Conservation (phyloP, 164 flowering plant genomes). For the Vitis cinerea region DNA sequence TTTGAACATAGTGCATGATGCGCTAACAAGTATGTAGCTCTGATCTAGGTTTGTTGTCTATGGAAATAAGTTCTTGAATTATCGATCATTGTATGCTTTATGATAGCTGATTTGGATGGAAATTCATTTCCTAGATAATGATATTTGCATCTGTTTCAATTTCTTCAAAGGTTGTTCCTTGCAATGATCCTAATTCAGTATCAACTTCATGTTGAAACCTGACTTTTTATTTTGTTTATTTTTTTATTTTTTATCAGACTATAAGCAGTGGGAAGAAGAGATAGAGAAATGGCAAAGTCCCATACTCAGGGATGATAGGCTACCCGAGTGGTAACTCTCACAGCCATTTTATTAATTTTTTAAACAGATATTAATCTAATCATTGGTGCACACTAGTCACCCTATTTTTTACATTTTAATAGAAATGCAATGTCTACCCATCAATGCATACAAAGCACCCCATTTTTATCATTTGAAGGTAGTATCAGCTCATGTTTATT, state of each 20-base stretch:
- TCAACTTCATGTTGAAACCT: conserved; percentile 1
- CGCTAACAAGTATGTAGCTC: conserved; percentile 73
- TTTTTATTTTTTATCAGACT: conserved; percentile 60
- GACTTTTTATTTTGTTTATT: background rate
- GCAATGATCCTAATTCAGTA: background rate
- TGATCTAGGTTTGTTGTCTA: background rate
- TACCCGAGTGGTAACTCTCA: conserved; percentile 85
- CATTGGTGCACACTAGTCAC: background rate
- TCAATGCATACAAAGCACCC: too few relatives aligned
- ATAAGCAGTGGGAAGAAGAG: conserved; percentile 96
- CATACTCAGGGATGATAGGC: conserved; percentile 68
- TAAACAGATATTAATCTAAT: background rate
- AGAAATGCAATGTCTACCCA: background rate
- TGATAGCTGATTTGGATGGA: background rate
- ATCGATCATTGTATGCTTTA: too few relatives aligned
- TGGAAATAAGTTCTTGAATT: too few relatives aligned
- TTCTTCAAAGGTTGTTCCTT: background rate
- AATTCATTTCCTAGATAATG: background rate
- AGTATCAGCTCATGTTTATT: too few relatives aligned
- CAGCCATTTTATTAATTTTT: background rate
- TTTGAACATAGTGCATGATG: conserved; percentile 74
- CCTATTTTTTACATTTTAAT: background rate
- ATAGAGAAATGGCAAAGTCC: conserved; percentile 97
- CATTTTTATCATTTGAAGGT: too few relatives aligned
- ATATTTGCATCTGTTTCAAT: background rate